Percentiles rank a stretch among this genome's conserved stretches.
Evolutionary conservation across 805 yeast species (phyloP).

Genomic region (Hanseniaspora jakobsenii): DNA sequence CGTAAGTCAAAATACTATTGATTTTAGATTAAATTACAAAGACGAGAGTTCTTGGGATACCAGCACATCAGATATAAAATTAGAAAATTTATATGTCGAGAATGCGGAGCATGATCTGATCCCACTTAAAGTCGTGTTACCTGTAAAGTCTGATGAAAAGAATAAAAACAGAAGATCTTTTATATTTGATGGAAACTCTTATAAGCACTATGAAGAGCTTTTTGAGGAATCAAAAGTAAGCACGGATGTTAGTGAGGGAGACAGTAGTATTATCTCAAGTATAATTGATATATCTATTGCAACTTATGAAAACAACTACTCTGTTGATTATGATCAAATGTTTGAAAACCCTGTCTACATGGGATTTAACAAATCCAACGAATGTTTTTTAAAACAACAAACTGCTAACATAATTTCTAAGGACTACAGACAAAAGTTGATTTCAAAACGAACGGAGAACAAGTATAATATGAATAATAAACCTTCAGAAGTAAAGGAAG

Average conservation of each 20-base stretch:
- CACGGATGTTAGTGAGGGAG: not conserved
- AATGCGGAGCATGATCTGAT: not conserved
- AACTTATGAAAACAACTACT: not conserved
- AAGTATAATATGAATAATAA: too few relatives aligned
- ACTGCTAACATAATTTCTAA: not conserved
- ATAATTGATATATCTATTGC: not conserved
- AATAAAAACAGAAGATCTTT: not conserved
- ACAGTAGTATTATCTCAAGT: not conserved
- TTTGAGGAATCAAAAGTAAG: not conserved
- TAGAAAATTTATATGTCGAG: constrained; percentile 18
- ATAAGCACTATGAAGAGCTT: not conserved
- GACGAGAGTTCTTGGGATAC: too few relatives aligned
- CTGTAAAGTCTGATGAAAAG: not conserved
- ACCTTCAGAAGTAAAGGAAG: not conserved
- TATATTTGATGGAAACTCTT: not conserved
- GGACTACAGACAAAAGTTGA: not conserved
- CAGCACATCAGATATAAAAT: constrained; percentile 18
- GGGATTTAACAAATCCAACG: not conserved
- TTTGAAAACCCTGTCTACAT: not conserved
- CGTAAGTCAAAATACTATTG: too few relatives aligned
- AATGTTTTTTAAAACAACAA: not conserved
- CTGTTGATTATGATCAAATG: not conserved
- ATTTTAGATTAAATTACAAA: too few relatives aligned
- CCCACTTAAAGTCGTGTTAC: not conserved
- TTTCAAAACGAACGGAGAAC: not conserved